A percentile compares a stretch with the other conserved stretches of the same genome.
Conservation (phyloP, 768 basidiomycete genomes). For the Pleurotus ostreatus region DNA sequence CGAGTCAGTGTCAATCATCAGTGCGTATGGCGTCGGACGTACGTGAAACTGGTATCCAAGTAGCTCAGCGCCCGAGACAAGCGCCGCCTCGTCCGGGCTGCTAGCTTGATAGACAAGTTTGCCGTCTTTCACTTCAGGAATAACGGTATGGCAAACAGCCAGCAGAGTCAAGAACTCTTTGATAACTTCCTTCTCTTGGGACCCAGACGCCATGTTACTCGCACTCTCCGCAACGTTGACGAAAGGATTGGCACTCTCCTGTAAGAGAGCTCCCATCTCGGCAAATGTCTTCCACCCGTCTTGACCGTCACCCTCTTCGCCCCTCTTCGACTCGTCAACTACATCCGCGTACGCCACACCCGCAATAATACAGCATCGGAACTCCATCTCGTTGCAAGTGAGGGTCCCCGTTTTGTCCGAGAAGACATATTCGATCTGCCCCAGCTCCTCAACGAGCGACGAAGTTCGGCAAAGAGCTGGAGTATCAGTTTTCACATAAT, state of each 20-base stretch:
- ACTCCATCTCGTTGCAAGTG: constrained; percentile 98
- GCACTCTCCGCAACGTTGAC: constrained; percentile 38
- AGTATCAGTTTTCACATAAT: constrained; percentile 91
- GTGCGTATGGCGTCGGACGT: constrained; percentile 24
- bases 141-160: constrained; percentile 97
- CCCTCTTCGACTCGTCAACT: constrained; percentile 82
- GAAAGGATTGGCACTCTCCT: constrained; percentile 57
- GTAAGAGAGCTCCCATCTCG: constrained; percentile 58
- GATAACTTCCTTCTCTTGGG: constrained; percentile 49
- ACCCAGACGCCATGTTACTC: constrained; percentile 19
- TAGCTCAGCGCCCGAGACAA: constrained; percentile 90
- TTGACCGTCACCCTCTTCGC: constrained; percentile 53
- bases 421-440: constrained; percentile 96
- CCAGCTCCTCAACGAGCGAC: constrained; percentile 95
- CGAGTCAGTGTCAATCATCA: constrained; percentile 1
- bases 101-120: constrained; percentile 94
- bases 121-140: constrained; percentile 86
- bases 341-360: constrained; percentile 87
- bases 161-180: constrained; percentile 77
- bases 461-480: constrained; percentile 98
- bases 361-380: constrained; percentile 83
- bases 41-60: constrained; percentile 94
- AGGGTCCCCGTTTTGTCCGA: constrained; percentile 94
- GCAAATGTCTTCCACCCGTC: constrained; percentile 79
- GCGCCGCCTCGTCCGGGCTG: constrained; percentile 95